Base-by-base conservation (phyloP, 2,329 filamentous ascomycete genomes). In the Neophaeococcomyces aloes region DNA sequence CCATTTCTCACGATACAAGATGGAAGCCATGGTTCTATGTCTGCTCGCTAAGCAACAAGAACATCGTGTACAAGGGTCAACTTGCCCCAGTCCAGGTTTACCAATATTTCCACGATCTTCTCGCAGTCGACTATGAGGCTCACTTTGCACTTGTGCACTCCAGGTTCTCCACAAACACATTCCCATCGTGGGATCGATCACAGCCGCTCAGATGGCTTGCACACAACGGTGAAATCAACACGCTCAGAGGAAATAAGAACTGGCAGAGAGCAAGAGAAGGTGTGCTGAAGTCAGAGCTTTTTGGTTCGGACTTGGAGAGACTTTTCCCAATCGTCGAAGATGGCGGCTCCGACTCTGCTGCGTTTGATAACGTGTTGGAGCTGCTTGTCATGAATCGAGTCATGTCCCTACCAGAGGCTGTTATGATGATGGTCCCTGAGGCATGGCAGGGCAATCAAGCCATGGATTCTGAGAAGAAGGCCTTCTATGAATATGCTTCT, bases 1-100 rank as follows among this genome's bases (percentile, higher is more conserved):
- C 87, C 58, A 83, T 88, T 42, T 94, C 88, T 37, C 87, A 95
- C 70, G 83, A 86, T 58, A 91, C 95, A 61, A 88, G 89, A 48
- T 76, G 95, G 45, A 86, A 93, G 67, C 95, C 95, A 66, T 96
- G 89, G 89, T 96, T 96, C 74, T 96, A 96, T 65, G 74, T 96
- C 47, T 96, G 89, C 75, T 94, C 87, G 38, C 70, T 96, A 54
- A 91, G 81, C 65, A 95, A 94, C 79, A 88, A 88, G 69, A 96
- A 96, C 71, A 96, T 96, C 67, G 86, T 96, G 48, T 96, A 96
- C 76, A 96, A 96, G 75, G 89, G 89, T 52, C 91, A 96, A 65
- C 74, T 96, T 53, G 83, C 89, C 34, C 89, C 89, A 18, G 79
- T 89, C 23, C 89, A 96, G 71, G 89, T 96, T 41, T 96, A 96